Evolutionary conservation across 139 green algal species (phyloP).

Genomic region (Coccomyxa sp.): DNA sequence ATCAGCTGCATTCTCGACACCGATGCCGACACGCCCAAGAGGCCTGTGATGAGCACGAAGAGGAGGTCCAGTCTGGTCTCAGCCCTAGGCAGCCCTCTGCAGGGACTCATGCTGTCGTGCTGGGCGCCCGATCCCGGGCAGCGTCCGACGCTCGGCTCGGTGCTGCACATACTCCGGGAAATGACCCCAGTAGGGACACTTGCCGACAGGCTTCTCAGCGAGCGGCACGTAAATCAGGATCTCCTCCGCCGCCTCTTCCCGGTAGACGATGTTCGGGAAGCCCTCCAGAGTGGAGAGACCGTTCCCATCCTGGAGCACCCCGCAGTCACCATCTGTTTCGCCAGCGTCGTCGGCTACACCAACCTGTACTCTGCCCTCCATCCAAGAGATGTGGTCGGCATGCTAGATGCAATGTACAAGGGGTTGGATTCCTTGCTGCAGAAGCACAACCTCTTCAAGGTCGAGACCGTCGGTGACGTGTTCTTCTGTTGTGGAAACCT

Average conservation of each 20-base stretch:
- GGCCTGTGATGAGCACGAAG: background rate
- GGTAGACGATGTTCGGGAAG: background rate
- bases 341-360: background rate
- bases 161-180: background rate
- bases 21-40: background rate
- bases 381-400: background rate
- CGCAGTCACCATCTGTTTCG: background rate
- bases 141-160: background rate
- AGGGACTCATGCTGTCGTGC: background rate
- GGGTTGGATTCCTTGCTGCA: conserved; percentile 6
- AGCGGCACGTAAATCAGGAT: background rate
- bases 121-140: background rate
- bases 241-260: background rate
- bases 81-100: background rate
- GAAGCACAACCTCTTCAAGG: conserved; percentile 17
- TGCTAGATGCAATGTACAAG: conserved; percentile 15
- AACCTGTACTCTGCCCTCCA: background rate
- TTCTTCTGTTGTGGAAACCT: conserved; percentile 16
- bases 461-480: conserved; percentile 17
- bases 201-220: background rate
- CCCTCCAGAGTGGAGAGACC: background rate
- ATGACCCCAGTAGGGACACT: background rate
- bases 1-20: background rate
- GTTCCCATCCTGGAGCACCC: background rate
- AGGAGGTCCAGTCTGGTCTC: background rate